These are phyloP conservation scores for Meyerozyma elateridarum DNA, from an alignment of 1,139 yeast species.

Conservation along the genomic window DNA sequence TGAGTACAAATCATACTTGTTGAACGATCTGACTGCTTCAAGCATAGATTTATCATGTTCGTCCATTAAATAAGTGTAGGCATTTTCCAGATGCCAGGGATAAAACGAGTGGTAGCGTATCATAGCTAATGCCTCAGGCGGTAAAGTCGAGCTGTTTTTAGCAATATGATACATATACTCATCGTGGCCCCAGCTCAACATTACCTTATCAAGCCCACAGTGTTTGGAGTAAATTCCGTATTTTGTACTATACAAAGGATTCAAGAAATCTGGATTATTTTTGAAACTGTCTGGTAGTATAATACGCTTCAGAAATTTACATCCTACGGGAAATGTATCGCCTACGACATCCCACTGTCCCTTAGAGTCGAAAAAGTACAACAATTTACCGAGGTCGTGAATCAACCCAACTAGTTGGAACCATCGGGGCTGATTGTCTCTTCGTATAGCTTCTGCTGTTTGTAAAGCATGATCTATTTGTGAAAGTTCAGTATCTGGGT, in stretches of 20 bases:
- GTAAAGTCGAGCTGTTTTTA: slow-evolving; percentile 56
- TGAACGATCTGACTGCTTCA: slow-evolving; percentile 60
- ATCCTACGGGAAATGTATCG: slow-evolving; percentile 74
- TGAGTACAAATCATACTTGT: slow-evolving; percentile 65
- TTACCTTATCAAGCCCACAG: slow-evolving; percentile 66
- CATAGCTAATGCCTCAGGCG: slow-evolving; percentile 68
- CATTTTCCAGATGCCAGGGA: slow-evolving; percentile 73
- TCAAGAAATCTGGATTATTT: slow-evolving; percentile 55
- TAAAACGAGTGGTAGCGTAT: slow-evolving; percentile 71
- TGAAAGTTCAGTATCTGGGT: slow-evolving; percentile 70
- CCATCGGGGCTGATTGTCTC: slow-evolving; percentile 70
- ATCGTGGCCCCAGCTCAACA: slow-evolving; percentile 79
- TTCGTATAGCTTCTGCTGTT: slow-evolving; percentile 70
- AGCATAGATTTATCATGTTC: slow-evolving; percentile 60
- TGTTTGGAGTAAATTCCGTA: slow-evolving; percentile 61
- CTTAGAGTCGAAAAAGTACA: slow-evolving; percentile 64
- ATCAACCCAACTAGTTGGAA: slow-evolving; percentile 70
- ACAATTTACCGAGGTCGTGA: slow-evolving; percentile 65
- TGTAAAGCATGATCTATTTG: slow-evolving; percentile 75
- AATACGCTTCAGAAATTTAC: slow-evolving; percentile 55
- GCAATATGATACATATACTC: slow-evolving; percentile 75
- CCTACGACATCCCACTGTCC: slow-evolving; percentile 88
- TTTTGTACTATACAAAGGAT: slow-evolving; percentile 63
- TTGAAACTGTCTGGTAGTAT: slow-evolving; percentile 59
- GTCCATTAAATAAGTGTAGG: slow-evolving; percentile 62